Evolutionary conservation across 257 asterid genomes (phyloP), one percentile per base, ranked within the genome.

Genomic region (Perilla frutescens): DNA sequence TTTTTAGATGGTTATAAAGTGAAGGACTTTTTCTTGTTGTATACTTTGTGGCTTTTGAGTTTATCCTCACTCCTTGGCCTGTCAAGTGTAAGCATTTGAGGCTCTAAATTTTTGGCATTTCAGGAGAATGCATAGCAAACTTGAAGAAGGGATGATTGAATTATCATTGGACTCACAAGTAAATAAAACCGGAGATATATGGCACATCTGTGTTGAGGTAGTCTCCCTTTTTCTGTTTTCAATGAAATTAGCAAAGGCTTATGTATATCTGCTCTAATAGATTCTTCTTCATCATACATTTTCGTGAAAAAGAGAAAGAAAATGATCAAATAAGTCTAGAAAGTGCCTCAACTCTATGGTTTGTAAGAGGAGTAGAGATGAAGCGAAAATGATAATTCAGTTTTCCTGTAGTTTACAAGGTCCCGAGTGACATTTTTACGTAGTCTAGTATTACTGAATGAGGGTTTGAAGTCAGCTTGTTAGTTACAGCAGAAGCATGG

Each of bases 191-290:
- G 99, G 93, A 82, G 90, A 90, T 77, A 83, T 88, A 86, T 94
- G 99, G 99, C 99, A 94, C 86, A 83, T 94, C 72, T 83, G 91
- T 81, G 79, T 90, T 71, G 90, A 94, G 99, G 99, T 94, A 84
- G 77, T 71, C 77, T 79, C 45, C 2, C 37, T 8, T 58, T 61
- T 47, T 79, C 50, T 26, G 45, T 62, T 47, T 41, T 31, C 40
- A 15, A 44, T 64, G 70, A 14, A 13, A 65, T 11, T 43, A 41
- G 29, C 47, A 71, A 54, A 37, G 47, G 62, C 29, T 39, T 20
- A 15, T 26, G 14, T 72, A 29, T 59, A 41, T 66, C 32, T 49
- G 37, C 32, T 64, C 65, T 36, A 68, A 54, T 76, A 48, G 54
- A 67, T 57, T 70, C 54, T 5, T 20, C 26, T 32, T 59, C 32